Evolutionary conservation across 2,329 filamentous ascomycete species (phyloP).

Genomic region (Truncatella angustata): DNA sequence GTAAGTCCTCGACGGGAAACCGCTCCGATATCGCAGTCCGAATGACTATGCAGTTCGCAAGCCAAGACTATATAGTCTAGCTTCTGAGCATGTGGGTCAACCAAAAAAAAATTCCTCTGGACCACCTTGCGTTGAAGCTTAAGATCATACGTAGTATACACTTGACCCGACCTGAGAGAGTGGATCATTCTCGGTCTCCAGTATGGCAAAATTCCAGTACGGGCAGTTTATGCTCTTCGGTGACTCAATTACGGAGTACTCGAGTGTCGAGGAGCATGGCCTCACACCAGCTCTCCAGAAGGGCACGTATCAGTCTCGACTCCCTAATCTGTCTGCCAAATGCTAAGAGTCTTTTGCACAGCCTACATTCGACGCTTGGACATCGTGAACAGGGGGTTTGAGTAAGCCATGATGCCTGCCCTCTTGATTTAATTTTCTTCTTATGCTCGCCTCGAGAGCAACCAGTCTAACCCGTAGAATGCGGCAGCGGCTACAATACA

Average conservation of each 20-base stretch:
- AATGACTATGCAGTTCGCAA: too few relatives aligned
- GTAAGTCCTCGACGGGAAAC: too few relatives aligned
- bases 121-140: too few relatives aligned
- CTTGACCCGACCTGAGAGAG: not conserved
- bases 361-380: constrained; percentile 3
- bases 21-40: too few relatives aligned
- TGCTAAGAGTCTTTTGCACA: not conserved
- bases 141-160: too few relatives aligned
- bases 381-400: constrained; percentile 1
- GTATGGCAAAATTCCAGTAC: not conserved
- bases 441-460: not conserved
- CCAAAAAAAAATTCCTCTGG: too few relatives aligned
- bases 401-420: not conserved
- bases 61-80: too few relatives aligned
- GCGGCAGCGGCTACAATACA: not conserved
- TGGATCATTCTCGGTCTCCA: not conserved
- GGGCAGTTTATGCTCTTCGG: not conserved
- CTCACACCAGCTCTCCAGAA: not conserved
- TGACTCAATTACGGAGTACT: constrained; percentile 1
- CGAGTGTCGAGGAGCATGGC: not conserved
- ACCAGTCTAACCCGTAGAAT: not conserved
- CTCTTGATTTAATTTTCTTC: not conserved
- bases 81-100: too few relatives aligned
- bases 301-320: not conserved
- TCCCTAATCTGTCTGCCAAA: not conserved